Conservation (phyloP, 768 basidiomycete genomes). For the Roridomyces roridus region DNA sequence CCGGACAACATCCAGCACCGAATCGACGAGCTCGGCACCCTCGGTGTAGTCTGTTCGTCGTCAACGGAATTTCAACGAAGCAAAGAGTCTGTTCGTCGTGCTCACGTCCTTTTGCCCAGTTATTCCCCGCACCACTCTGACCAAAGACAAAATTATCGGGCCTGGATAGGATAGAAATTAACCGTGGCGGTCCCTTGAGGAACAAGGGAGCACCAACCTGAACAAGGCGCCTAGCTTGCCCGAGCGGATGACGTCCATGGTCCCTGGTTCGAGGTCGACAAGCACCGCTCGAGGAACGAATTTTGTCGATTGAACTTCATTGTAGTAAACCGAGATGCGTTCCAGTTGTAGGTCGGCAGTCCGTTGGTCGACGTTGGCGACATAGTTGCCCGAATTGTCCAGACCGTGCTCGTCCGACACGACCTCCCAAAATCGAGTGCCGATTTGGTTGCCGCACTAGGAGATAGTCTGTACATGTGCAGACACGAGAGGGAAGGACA, state of each 20-base stretch:
- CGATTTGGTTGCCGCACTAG: constrained; percentile 99
- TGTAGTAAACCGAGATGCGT: constrained; percentile 98
- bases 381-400: constrained; percentile 89
- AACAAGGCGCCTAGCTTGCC: constrained; percentile 91
- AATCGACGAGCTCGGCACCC: constrained; percentile 98
- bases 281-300: constrained; percentile 98
- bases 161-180: no score
- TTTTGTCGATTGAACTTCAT: constrained; percentile 92
- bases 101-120: constrained; percentile 98
- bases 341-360: constrained; percentile 95
- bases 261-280: constrained; percentile 97
- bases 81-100: constrained; percentile 7
- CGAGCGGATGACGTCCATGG: constrained; percentile 91
- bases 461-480: constrained; percentile 35
- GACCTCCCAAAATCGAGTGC: constrained; percentile 97
- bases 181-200: no score
- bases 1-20: constrained; percentile 96
- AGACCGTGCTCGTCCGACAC: constrained; percentile 99
- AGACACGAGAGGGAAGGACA: neutral
- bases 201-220: no score
- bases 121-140: constrained; percentile 98
- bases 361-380: constrained; percentile 89
- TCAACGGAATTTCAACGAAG: no score
- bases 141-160: constrained; percentile 72
- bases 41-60: constrained; percentile 92